Base-by-base conservation (phyloP, 2,329 filamentous ascomycete genomes). In the Albophoma yamanashiensis region DNA sequence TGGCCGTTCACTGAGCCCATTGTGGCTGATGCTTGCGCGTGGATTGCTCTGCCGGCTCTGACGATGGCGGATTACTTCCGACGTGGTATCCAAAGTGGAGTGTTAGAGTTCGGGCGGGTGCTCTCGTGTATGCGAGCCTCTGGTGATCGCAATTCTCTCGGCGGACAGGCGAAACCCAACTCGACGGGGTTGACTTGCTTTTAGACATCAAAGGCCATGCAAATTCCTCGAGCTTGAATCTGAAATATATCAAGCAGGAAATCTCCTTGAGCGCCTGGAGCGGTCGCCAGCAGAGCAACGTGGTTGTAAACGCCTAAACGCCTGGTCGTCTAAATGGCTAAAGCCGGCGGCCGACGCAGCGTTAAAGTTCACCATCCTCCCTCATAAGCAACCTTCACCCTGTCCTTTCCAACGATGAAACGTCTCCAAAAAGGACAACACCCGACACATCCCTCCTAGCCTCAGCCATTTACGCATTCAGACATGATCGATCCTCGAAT, bases 1-100 rank as follows among this genome's bases (percentile, higher is more conserved):
- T 31, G 27, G 4, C 17, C 57, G 57, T 58, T 39, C 31, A 58
- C 22, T 17, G 59, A 55, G 38, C 59, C 58, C 61, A 59, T 59
- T n/a, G 31, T 2, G 50, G 11, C 27, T 6, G 27, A 11, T 53
- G 34, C 31, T n/a, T 22, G 50, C 50, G 50, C 50, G 31, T 52
- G 31, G 11, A 5, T 5, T 52, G 27, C 47, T 12, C 2, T 9
- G 27, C 15, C 20, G 17, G 17, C 3, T 50, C 15, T 31, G 47
- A 7, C 7, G 47, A n/a, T 15, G 3, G 47, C 47, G 15, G 47
- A 2, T 3, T 20, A 15, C 25, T 53, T 17, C 27, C 47, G 50
- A 53, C 3, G 50, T n/a, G 17, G 31, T 53, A 22, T 53, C 17
- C 4, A 9, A 14, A n/a, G 50, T 36, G 50, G 50, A 53, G 50